phyloP scores from a whole-genome alignment of 371 early-diverging fungal genomes.

The Mortierella sp. region DNA sequence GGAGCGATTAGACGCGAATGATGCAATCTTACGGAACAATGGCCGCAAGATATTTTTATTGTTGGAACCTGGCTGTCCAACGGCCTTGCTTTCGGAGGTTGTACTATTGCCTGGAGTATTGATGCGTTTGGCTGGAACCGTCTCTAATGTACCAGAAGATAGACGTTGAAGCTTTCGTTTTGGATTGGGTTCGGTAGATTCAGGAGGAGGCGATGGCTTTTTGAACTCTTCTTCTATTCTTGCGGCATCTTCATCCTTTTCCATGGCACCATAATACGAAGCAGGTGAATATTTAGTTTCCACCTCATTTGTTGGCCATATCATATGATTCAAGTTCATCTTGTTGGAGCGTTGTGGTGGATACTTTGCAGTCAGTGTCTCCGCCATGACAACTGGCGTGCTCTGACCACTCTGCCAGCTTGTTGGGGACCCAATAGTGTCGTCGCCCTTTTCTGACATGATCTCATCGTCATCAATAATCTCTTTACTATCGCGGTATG shows the following conservation, averaged over 20 bases:
- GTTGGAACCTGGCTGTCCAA: neutral
- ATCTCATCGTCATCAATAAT: constrained; percentile 49
- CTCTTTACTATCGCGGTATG: constrained; percentile 55
- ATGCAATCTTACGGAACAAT: constrained; percentile 50
- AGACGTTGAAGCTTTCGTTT: constrained; percentile 54
- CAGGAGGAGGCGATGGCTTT: constrained; percentile 47
- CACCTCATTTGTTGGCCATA: constrained; percentile 55
- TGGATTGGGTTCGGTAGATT: constrained; percentile 32
- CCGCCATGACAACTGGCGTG: constrained; percentile 18
- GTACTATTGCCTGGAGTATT: constrained; percentile 27
- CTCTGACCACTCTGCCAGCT: constrained; percentile 35
- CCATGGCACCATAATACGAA: constrained; percentile 39
- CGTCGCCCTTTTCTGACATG: constrained; percentile 45
- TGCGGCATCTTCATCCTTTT: constrained; percentile 52
- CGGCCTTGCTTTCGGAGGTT: constrained; percentile 8
- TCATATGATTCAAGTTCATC: constrained; percentile 56
- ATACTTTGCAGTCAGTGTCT: constrained; percentile 22
- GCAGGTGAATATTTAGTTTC: constrained; percentile 41
- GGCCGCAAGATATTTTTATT: constrained; percentile 49
- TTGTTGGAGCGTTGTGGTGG: constrained; percentile 45
- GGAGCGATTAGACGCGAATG: constrained; percentile 37
- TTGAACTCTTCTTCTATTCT: constrained; percentile 56
- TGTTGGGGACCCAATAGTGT: constrained; percentile 24
- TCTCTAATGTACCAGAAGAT: constrained; percentile 43
- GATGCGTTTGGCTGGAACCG: constrained; percentile 44